Evolutionary conservation across 805 yeast species (phyloP).

Genomic region (Metschnikowia rubicola): DNA sequence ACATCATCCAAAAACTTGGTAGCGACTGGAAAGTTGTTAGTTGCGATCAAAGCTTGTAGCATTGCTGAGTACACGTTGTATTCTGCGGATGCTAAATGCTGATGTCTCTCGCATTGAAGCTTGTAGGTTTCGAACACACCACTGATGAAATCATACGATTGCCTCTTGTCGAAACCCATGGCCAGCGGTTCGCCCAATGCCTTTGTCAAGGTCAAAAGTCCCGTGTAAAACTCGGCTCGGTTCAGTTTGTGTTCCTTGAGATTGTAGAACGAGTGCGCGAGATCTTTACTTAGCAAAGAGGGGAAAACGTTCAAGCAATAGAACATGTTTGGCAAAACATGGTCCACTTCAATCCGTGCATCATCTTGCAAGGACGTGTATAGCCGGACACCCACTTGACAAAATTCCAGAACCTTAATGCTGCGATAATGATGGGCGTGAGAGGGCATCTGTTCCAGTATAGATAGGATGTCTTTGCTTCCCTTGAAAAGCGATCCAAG

Average conservation of each 20-base stretch:
- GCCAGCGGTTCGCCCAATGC: slow-evolving; percentile 19
- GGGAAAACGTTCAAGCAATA: slow-evolving; percentile 29
- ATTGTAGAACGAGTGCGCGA: slow-evolving; percentile 22
- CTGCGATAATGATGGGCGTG: slow-evolving; percentile 45
- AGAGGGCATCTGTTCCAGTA: slow-evolving; percentile 43
- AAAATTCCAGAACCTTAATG: slow-evolving; percentile 41
- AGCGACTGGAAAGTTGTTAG: slow-evolving; percentile 49
- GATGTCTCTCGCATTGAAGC: slow-evolving; percentile 13
- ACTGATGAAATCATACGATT: slow-evolving; percentile 26
- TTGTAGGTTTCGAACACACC: slow-evolving; percentile 34
- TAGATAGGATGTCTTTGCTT: slow-evolving; percentile 34
- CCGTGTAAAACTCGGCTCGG: slow-evolving; percentile 36
- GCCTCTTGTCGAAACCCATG: slow-evolving; percentile 15
- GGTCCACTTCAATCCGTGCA: slow-evolving; percentile 29
- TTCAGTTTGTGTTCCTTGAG: slow-evolving; percentile 21
- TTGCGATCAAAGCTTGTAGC: slow-evolving; percentile 50
- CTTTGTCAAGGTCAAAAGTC: slow-evolving; percentile 31
- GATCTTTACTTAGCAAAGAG: slow-evolving; percentile 20
- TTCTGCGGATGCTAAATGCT: slow-evolving; percentile 26
- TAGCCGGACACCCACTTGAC: slow-evolving; percentile 42
- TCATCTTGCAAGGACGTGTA: slow-evolving; percentile 44
- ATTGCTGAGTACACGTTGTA: slow-evolving; percentile 49
- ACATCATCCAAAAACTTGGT: slow-evolving; percentile 56
- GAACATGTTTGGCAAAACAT: slow-evolving; percentile 35
- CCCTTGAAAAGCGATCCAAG: slow-evolving; percentile 51